Evolutionary conservation across 2,329 filamentous ascomycete genomes (phyloP).

Genomic region (Xylariaceae sp.): DNA sequence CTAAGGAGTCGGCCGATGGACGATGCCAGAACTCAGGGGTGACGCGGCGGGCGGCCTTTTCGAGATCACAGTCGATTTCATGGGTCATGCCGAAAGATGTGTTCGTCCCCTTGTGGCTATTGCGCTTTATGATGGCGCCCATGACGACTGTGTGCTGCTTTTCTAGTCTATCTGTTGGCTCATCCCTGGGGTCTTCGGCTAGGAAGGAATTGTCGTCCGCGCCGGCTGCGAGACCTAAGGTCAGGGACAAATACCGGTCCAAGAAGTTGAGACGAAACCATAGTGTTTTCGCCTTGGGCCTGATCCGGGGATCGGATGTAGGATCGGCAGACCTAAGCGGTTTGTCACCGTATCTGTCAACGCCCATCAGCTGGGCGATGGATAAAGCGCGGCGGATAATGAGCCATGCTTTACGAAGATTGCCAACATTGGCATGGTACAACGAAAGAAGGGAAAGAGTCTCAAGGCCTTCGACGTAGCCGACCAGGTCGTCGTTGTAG

Average conservation of each 20-base stretch:
- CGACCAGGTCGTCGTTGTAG: constrained; percentile 46
- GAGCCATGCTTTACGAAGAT: constrained; percentile 50
- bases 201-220: constrained; percentile 38
- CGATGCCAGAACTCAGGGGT: constrained; percentile 44
- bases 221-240: constrained; percentile 45
- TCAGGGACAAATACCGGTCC: constrained; percentile 47
- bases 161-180: constrained; percentile 40
- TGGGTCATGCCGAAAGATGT: constrained; percentile 38
- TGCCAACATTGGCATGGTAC: constrained; percentile 49
- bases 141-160: constrained; percentile 39
- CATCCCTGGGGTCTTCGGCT: constrained; percentile 28
- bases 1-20: constrained; percentile 26
- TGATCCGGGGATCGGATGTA: constrained; percentile 27
- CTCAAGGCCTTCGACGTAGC: constrained; percentile 48
- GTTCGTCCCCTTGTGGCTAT: constrained; percentile 33
- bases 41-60: constrained; percentile 38
- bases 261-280: constrained; percentile 47
- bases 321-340: constrained; percentile 37
- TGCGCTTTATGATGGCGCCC: constrained; percentile 44
- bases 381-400: constrained; percentile 44
- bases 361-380: constrained; percentile 47
- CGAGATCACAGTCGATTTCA: constrained; percentile 44
- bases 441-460: constrained; percentile 44
- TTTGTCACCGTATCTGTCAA: constrained; percentile 35
- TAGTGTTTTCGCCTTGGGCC: constrained; percentile 32